These are phyloP conservation scores for Microstegium vimineum DNA, from an alignment of 176 grass and related monocot species.

Conservation along the genomic window DNA sequence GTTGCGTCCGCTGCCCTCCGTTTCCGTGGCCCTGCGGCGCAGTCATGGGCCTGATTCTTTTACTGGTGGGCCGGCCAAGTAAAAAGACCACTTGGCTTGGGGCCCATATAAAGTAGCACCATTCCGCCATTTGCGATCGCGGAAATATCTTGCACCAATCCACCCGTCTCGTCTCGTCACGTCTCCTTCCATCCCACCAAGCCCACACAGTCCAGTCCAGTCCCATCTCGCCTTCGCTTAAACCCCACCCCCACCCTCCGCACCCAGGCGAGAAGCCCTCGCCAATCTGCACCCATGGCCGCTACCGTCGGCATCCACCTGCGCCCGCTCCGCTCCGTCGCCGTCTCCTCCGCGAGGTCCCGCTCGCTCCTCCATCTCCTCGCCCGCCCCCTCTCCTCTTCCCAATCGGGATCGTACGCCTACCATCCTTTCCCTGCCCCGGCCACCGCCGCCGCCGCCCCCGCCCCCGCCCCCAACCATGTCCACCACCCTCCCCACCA, in stretches of 20 bases:
- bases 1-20: no score
- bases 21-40: not conserved
- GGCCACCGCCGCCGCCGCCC: slow-evolving; percentile 9
- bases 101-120: not conserved
- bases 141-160: slow-evolving; percentile 16
- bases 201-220: not conserved
- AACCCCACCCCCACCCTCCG: slow-evolving; percentile 18
- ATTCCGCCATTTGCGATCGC: not conserved
- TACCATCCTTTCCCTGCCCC: slow-evolving; percentile 27
- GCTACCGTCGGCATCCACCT: slow-evolving; percentile 33
- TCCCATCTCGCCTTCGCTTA: not conserved
- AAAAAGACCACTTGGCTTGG: not conserved
- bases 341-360: slow-evolving; percentile 29
- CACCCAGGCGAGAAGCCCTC: not conserved
- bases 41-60: not conserved
- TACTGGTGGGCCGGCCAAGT: not conserved
- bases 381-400: slow-evolving; percentile 42
- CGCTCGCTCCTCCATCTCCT: slow-evolving; percentile 40
- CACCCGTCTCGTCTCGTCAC: no score
- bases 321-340: slow-evolving; percentile 21
- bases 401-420: not conserved
- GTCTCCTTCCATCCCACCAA: not conserved
- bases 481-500: slow-evolving; percentile 13
- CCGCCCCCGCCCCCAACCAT: slow-evolving; percentile 15
- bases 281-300: slow-evolving; percentile 17